phyloP scores from a whole-genome alignment of 1,284 basidiomycete genomes.

The Leccinum proliferum region DNA sequence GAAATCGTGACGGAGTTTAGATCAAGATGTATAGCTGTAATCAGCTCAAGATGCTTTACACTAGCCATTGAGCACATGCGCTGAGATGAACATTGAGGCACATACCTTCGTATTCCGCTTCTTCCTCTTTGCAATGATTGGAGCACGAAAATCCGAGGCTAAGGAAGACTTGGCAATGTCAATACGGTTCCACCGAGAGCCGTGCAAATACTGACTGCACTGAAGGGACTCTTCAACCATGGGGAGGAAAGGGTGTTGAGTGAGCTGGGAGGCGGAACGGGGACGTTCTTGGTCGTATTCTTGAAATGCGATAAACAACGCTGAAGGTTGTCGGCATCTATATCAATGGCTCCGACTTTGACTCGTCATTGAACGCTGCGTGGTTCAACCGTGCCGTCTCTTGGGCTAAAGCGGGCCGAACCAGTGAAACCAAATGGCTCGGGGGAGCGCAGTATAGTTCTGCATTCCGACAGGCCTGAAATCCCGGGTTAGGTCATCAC shows the following conservation, averaged over 20 bases:
- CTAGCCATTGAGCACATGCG: constrained; percentile 4
- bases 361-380: constrained; percentile 32
- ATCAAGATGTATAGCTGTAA: constrained; percentile 13
- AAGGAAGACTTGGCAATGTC: constrained; percentile 17
- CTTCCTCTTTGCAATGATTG: constrained; percentile 11
- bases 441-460: constrained; percentile 40
- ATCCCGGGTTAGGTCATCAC: constrained; percentile 4
- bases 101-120: constrained; percentile 16
- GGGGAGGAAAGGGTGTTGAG: constrained; percentile 15
- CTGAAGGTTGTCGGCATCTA: constrained; percentile 40
- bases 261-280: constrained; percentile 17
- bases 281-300: constrained; percentile 4
- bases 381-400: constrained; percentile 43
- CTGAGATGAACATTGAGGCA: neutral
- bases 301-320: constrained; percentile 18
- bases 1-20: constrained; percentile 23
- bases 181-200: constrained; percentile 1
- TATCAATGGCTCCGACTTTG: constrained; percentile 40
- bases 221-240: constrained; percentile 29
- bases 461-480: constrained; percentile 17
- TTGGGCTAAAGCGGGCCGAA: constrained; percentile 55
- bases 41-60: constrained; percentile 18
- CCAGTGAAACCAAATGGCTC: constrained; percentile 40
- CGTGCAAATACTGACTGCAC: constrained; percentile 18
- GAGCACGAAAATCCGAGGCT: constrained; percentile 12